Conservation (phyloP, 2,329 filamentous ascomycete species). For the Blumeriella jaapii region DNA sequence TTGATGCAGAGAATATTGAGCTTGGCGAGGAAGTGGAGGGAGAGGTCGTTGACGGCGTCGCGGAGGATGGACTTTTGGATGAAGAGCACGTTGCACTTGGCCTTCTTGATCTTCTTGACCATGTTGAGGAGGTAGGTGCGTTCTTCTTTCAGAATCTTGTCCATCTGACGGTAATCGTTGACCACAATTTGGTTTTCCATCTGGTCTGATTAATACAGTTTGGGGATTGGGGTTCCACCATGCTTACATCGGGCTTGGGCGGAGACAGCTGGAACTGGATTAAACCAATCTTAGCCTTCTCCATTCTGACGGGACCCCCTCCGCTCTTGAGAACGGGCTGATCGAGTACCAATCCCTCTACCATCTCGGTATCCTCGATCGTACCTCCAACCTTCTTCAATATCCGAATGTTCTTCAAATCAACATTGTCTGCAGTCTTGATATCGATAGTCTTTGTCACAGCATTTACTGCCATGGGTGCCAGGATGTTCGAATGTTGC, state of each 20-base stretch:
- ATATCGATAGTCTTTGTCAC: constrained; percentile 93
- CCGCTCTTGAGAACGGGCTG: constrained; percentile 91
- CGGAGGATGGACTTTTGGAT: constrained; percentile 98
- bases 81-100: constrained; percentile 95
- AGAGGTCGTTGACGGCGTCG: constrained; percentile 95
- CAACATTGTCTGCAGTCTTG: constrained; percentile 91
- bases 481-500: constrained; percentile 87
- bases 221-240: not conserved
- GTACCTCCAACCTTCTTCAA: constrained; percentile 97
- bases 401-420: constrained; percentile 91
- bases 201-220: constrained; percentile 31
- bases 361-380: constrained; percentile 95
- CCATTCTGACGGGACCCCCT: constrained; percentile 81
- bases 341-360: constrained; percentile 86
- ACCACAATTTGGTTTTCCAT: constrained; percentile 99
- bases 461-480: constrained; percentile 96
- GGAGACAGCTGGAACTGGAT: constrained; percentile 99
- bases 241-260: constrained; percentile 80
- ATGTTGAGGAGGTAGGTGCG: constrained; percentile 95
- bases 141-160: constrained; percentile 99
- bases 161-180: constrained; percentile 99
- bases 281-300: constrained; percentile 92
- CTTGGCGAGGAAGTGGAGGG: constrained; percentile 93
- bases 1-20: constrained; percentile 93
- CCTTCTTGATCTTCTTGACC: constrained; percentile 99